These are phyloP conservation scores for Penicillium malachiteum DNA, from an alignment of 495 filamentous ascomycete genomes.

Conservation along the genomic window DNA sequence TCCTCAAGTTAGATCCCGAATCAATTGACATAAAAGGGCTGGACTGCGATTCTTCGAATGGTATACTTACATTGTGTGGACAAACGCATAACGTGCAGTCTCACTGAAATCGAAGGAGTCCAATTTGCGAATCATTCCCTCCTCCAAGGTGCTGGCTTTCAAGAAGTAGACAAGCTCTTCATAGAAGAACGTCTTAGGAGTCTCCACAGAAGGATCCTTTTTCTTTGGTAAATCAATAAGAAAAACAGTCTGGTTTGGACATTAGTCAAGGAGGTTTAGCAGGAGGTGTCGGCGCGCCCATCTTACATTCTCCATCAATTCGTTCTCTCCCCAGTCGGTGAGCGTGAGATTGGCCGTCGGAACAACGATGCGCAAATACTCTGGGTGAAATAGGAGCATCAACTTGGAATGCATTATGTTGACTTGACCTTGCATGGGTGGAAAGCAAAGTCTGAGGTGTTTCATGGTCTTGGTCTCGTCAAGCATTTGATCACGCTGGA, in stretches of 20 bases:
- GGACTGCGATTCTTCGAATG: not conserved
- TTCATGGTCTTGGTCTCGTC: constrained; percentile 52
- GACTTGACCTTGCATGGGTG: constrained; percentile 64
- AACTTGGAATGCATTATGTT: constrained; percentile 88
- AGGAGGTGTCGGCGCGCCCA: not conserved
- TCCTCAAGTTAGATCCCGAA: constrained; percentile 5
- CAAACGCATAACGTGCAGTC: constrained; percentile 69
- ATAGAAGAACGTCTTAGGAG: constrained; percentile 59
- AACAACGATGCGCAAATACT: constrained; percentile 69
- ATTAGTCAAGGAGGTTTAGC: not conserved
- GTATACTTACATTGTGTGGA: constrained; percentile 65
- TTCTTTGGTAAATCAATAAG: constrained; percentile 78
- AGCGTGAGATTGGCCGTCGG: constrained; percentile 79
- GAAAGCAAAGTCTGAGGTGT: constrained; percentile 72
- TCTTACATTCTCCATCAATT: constrained; percentile 73
- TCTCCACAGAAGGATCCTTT: constrained; percentile 6
- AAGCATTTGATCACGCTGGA: constrained; percentile 6
- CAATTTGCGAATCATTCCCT: constrained; percentile 57
- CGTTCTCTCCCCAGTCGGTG: constrained; percentile 82
- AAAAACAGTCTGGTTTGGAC: constrained; percentile 59
- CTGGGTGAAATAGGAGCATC: constrained; percentile 71
- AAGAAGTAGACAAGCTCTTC: constrained; percentile 71
- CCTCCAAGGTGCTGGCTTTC: constrained; percentile 61
- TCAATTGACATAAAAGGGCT: not conserved
- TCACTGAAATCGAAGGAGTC: constrained; percentile 72